Base-by-base conservation (phyloP, 2,329 filamentous ascomycete species). In the Cadophora sp. region DNA sequence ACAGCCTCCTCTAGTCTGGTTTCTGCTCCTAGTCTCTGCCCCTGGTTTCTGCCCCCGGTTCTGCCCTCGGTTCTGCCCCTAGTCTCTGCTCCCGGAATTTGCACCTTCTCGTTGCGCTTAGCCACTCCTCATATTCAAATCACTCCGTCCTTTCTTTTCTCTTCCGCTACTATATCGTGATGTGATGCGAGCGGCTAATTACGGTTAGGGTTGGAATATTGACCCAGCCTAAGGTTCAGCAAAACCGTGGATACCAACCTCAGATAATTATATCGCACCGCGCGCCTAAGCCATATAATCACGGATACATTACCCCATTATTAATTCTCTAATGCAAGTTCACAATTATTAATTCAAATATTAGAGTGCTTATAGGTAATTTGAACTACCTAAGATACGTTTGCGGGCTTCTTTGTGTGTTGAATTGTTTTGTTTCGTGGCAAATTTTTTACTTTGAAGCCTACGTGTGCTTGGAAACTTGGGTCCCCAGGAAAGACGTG, bases 391-490 rank as follows among this genome's bases (percentile, higher is more conserved):
- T 48, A 48, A 48, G 45, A 18, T 48, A 22, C n/a, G 45, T 48
- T 48, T 48, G n/a, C 13, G n/a, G 20, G 45, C 9, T 18, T 20
- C 18, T 22, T 48, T 20, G 36, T 48, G 13, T 48, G n/a, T 24
- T 48, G 13, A 24, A 48, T 48, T 24, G 43, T 48, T 48, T 48
- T 48, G n/a, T 48, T n/a, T 48, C 45, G n/a, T 24, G 20, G 45
- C 45, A 48, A 48, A 48, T 48, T 48, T 22, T 48, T 13, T 48
- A 48, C 13, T 20, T 13, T 48, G n/a, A 22, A 48, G 45, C 45
- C 45, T 48, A 22, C 45, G 20, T 48, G 45, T 48, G n/a, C n/a
- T 48, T 48, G 45, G 45, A 48, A 48, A 48, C n/a, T 24, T 48
- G n/a, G 13, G 45, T 48, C 45, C 45, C 45, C 13, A 20, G 13